Percentiles rank a stretch among this genome's conserved stretches.
Evolutionary conservation across 2,329 filamentous ascomycete species (phyloP).

Genomic region (Pyrenophora tritici-repentis): DNA sequence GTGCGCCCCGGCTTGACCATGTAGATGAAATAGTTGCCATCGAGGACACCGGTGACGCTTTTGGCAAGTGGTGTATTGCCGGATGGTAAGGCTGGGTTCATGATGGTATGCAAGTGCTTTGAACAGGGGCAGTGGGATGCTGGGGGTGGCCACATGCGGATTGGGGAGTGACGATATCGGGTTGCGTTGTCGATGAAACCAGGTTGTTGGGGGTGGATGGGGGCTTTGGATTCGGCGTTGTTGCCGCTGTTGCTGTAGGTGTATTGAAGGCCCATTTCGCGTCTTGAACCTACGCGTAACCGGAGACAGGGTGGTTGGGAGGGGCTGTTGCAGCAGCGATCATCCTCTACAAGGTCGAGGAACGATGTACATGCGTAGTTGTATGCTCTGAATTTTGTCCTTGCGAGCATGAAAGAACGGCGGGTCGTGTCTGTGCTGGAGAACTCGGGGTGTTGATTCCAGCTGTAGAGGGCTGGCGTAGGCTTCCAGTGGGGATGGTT

Average conservation of each 20-base stretch:
- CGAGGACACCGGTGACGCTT: conserved; percentile 35
- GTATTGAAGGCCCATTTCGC: conserved; percentile 35
- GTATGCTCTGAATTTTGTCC: conserved; percentile 63
- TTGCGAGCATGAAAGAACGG: conserved; percentile 56
- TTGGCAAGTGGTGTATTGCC: conserved; percentile 9
- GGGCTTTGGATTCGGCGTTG: conserved; percentile 9
- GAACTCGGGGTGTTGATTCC: conserved; percentile 54
- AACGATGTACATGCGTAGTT: conserved; percentile 59
- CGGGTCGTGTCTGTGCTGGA: conserved; percentile 52
- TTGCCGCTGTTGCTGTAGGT: neutral
- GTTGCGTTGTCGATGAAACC: conserved; percentile 19
- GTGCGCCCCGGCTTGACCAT: conserved; percentile 35
- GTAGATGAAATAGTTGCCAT: conserved; percentile 43
- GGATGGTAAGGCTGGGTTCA: conserved; percentile 33
- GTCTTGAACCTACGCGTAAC: conserved; percentile 57
- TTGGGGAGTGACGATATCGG: conserved; percentile 34
- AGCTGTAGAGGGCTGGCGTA: conserved; percentile 47
- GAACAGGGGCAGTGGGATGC: conserved; percentile 35
- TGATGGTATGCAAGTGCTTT: conserved; percentile 35
- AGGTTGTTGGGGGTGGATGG: conserved; percentile 2
- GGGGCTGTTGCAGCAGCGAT: conserved; percentile 42
- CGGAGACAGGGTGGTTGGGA: conserved; percentile 49
- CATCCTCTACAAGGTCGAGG: conserved; percentile 64
- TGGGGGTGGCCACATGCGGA: conserved; percentile 45
- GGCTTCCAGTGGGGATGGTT: conserved; percentile 49